phyloP scores from a whole-genome alignment of 495 filamentous ascomycete species.

The Penicillium desertorum region DNA sequence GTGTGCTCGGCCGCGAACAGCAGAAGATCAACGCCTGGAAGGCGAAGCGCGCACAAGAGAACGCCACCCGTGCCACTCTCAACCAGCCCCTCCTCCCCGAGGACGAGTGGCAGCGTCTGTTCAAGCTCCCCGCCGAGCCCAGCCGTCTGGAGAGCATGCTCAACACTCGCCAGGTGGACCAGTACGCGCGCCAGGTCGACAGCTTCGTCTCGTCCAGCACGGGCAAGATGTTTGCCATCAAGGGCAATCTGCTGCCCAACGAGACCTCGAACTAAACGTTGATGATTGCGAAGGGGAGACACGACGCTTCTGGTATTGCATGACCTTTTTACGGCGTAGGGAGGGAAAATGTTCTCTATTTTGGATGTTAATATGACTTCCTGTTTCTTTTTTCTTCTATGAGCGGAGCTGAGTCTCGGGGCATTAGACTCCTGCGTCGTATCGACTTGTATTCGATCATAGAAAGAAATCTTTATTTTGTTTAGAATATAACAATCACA shows the following conservation, averaged over 20 bases:
- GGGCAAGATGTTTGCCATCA: conserved; percentile 97
- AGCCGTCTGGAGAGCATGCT: conserved; percentile 88
- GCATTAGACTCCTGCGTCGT: conserved; percentile 4
- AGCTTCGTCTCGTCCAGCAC: conserved; percentile 89
- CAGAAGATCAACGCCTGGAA: conserved; percentile 95
- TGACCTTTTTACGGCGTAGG: conserved; percentile 54
- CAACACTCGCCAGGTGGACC: conserved; percentile 93
- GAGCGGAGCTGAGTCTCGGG: conserved; percentile 15
- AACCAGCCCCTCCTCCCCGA: conserved; percentile 90
- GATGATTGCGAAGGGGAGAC: conserved; percentile 25
- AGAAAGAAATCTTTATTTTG: conserved; percentile 13
- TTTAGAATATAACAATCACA: conserved; percentile 11
- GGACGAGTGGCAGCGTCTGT: conserved; percentile 96
- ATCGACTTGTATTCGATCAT: conserved; percentile 14
- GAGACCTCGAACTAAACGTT: conserved; percentile 45
- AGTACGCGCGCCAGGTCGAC: conserved; percentile 96
- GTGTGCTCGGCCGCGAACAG: conserved; percentile 92
- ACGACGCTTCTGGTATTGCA: conserved; percentile 45
- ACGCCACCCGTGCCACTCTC: conserved; percentile 74
- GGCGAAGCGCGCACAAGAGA: conserved; percentile 91
- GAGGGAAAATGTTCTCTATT: conserved; percentile 51
- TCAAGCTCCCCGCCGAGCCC: conserved; percentile 95
- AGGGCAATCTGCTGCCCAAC: conserved; percentile 61
- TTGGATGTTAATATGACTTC: conserved; percentile 50
- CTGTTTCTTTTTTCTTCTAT: conserved; percentile 38